phyloP scores from a whole-genome alignment of 352 stramenopile species.

The Phytophthora agathidicida region DNA sequence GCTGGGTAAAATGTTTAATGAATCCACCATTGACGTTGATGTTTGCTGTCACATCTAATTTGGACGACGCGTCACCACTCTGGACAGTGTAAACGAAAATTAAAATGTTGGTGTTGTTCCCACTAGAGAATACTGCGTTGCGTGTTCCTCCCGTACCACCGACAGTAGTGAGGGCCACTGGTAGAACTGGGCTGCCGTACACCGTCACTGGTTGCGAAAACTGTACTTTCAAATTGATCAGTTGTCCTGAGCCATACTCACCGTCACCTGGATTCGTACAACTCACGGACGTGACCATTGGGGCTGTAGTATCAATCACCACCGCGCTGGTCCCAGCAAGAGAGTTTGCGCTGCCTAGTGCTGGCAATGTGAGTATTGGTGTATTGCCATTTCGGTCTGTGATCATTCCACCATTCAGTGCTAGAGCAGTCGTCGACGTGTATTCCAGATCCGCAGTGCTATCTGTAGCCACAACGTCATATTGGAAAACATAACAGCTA shows the following conservation, averaged over 20 bases:
- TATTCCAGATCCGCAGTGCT: slow-evolving; percentile 66
- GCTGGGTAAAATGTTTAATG: slow-evolving; percentile 75
- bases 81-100: slow-evolving; percentile 78
- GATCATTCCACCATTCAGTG: slow-evolving; percentile 60
- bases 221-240: slow-evolving; percentile 57
- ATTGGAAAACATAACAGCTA: slow-evolving; percentile 65
- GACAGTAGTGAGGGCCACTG: slow-evolving; percentile 50
- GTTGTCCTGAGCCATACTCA: slow-evolving; percentile 72
- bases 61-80: slow-evolving; percentile 49
- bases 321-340: slow-evolving; percentile 58
- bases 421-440: slow-evolving; percentile 55
- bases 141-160: slow-evolving; percentile 41
- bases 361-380: slow-evolving; percentile 60
- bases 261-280: slow-evolving; percentile 60
- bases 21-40: slow-evolving; percentile 70
- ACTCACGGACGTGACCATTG: slow-evolving; percentile 59
- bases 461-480: slow-evolving; percentile 66
- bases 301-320: slow-evolving; percentile 73
- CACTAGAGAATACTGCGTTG: slow-evolving; percentile 49
- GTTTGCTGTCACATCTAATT: slow-evolving; percentile 55
- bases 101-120: slow-evolving; percentile 76
- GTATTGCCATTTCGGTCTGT: slow-evolving; percentile 70
- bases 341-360: slow-evolving; percentile 43
- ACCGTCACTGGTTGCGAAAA: slow-evolving; percentile 74
- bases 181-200: slow-evolving; percentile 61